These are phyloP conservation scores for Rubia occidens DNA, from an alignment of 305 asterid species.

Conservation along the genomic window DNA sequence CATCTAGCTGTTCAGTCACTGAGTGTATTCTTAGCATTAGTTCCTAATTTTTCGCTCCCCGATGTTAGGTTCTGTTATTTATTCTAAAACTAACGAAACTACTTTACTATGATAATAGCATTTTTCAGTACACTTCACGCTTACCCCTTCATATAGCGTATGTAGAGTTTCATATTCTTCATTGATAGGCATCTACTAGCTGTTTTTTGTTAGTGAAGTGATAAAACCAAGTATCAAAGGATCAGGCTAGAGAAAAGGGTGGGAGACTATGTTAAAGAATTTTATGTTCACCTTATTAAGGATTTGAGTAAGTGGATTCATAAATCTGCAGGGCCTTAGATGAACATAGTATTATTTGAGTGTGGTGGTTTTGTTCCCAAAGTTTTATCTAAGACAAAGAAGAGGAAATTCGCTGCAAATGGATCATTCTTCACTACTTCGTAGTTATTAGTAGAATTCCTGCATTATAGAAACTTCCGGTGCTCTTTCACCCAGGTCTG, in stretches of 20 bases:
- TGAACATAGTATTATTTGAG: not conserved
- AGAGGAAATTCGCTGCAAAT: not conserved
- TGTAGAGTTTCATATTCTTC: not conserved
- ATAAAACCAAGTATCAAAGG: not conserved
- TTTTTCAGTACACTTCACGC: not conserved
- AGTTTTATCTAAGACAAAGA: not conserved
- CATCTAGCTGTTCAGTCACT: not conserved
- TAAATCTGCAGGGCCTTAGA: not conserved
- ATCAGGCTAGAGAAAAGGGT: conserved; percentile 1
- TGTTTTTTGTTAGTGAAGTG: not conserved
- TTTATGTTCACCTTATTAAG: not conserved
- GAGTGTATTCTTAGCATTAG: too few species aligned
- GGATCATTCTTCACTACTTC: not conserved
- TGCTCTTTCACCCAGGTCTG: conserved; percentile 1
- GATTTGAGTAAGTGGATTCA: not conserved
- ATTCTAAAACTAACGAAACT: not conserved
- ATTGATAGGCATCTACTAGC: not conserved
- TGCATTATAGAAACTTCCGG: not conserved
- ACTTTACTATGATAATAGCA: not conserved
- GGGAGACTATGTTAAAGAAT: not conserved
- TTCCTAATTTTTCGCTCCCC: not conserved
- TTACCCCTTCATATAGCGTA: not conserved
- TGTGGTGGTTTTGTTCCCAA: not conserved
- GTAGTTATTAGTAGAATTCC: not conserved
- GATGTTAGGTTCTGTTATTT: not conserved